Conservation (phyloP, 805 yeast species). For the Kurtzmaniella cleridarum region DNA sequence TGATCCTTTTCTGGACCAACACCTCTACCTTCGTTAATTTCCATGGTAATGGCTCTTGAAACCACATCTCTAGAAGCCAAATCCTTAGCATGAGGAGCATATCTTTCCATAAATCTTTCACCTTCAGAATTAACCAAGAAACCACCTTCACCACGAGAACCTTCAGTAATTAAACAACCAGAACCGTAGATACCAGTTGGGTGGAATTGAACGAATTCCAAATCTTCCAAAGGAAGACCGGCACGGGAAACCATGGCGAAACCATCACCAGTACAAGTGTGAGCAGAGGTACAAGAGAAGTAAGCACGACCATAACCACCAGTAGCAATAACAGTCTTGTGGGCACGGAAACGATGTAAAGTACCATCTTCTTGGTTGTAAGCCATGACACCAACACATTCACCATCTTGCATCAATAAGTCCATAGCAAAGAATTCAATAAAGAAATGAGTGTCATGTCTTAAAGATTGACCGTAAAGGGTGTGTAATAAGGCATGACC, state of each 20-base stretch:
- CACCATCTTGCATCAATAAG: slow-evolving; percentile 90
- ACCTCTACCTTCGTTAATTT: slow-evolving; percentile 98
- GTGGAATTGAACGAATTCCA: slow-evolving; percentile 98
- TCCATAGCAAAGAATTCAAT: slow-evolving; percentile 96
- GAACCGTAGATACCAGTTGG: slow-evolving; percentile 99
- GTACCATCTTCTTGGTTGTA: slow-evolving; percentile 99
- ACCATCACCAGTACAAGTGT: slow-evolving; percentile 99
- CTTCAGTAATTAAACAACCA: slow-evolving; percentile 98
- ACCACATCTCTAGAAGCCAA: slow-evolving; percentile 98
- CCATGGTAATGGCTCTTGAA: slow-evolving; percentile 97
- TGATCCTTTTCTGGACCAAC: slow-evolving; percentile 96
- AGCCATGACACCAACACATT: slow-evolving; percentile 94
- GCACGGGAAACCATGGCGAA: slow-evolving; percentile 98
- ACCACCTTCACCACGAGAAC: slow-evolving; percentile 99
- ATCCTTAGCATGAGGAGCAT: slow-evolving; percentile 98
- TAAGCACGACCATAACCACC: slow-evolving; percentile 99
- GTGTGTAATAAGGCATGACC: slow-evolving; percentile 97
- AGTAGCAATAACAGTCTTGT: slow-evolving; percentile 93
- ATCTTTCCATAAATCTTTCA: slow-evolving; percentile 99
- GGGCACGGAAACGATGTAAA: slow-evolving; percentile 94
- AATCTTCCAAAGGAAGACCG: slow-evolving; percentile 94
- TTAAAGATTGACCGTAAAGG: slow-evolving; percentile 89
- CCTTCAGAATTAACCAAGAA: slow-evolving; percentile 93
- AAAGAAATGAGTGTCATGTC: slow-evolving; percentile 96
- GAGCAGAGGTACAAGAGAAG: slow-evolving; percentile 98